These are phyloP conservation scores for Trichophyton rubrum DNA, from an alignment of 2,329 filamentous ascomycete genomes.

Conservation along the genomic window DNA sequence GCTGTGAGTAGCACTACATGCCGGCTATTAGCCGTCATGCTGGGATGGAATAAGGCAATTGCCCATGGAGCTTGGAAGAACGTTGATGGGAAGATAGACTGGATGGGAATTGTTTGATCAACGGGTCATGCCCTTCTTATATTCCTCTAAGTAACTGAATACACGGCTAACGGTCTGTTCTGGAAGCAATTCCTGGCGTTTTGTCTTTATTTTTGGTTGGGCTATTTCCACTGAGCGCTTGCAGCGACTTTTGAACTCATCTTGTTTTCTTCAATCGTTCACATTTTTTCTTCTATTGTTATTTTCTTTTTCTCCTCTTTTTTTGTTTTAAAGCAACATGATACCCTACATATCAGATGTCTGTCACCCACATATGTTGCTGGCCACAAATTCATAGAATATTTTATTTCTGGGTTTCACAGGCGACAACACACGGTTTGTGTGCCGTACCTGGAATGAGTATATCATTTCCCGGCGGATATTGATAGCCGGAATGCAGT, in stretches of 20 bases:
- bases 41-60: conserved; percentile 64
- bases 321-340: not conserved
- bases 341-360: not conserved
- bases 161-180: not conserved
- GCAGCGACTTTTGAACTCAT: not conserved
- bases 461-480: not conserved
- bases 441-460: not conserved
- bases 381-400: not conserved
- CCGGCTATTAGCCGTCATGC: conserved; percentile 66
- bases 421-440: not conserved
- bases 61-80: conserved; percentile 56
- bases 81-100: conserved; percentile 58
- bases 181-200: not conserved
- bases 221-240: not conserved
- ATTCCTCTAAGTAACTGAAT: not conserved
- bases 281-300: too few relatives aligned
- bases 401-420: not conserved
- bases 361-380: not conserved
- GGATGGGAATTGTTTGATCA: conserved; percentile 37
- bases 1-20: conserved; percentile 55
- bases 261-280: not conserved
- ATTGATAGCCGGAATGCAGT: not conserved
- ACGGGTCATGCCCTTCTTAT: not conserved
- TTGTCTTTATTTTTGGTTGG: not conserved
- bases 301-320: not conserved